Conservation (phyloP, 2,329 filamentous ascomycete species). For the Gyromitra esculenta region DNA sequence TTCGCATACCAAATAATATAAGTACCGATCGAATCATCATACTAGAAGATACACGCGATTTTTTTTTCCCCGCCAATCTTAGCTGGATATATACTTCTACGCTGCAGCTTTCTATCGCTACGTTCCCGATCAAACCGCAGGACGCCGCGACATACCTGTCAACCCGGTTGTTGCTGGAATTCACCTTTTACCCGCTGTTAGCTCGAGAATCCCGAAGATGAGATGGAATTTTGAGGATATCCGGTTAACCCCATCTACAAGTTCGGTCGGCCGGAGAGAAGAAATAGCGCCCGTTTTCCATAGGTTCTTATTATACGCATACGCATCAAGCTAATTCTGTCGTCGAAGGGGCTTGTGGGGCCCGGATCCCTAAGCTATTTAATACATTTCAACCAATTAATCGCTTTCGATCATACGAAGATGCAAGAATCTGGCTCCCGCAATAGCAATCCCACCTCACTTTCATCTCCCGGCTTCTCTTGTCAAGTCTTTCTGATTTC, state of each 20-base stretch:
- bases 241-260: background rate
- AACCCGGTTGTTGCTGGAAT: background rate
- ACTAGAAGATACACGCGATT: background rate
- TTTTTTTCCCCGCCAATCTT: background rate
- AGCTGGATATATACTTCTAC: background rate
- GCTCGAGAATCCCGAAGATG: background rate
- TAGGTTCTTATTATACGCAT: background rate
- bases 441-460: background rate
- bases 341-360: background rate
- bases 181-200: slow-evolving; percentile 2
- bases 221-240: background rate
- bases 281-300: background rate
- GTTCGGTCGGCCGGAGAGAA: background rate
- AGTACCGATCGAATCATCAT: background rate
- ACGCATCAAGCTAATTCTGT: background rate
- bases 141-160: background rate
- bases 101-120: background rate
- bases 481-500: too few species aligned
- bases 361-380: background rate
- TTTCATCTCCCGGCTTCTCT: background rate
- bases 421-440: background rate
- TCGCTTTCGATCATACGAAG: background rate
- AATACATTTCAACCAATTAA: background rate
- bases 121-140: background rate
- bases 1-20: background rate